Evolutionary conservation across 108 stramenopile species (phyloP).

Genomic region (Nitzschia inconspicua): DNA sequence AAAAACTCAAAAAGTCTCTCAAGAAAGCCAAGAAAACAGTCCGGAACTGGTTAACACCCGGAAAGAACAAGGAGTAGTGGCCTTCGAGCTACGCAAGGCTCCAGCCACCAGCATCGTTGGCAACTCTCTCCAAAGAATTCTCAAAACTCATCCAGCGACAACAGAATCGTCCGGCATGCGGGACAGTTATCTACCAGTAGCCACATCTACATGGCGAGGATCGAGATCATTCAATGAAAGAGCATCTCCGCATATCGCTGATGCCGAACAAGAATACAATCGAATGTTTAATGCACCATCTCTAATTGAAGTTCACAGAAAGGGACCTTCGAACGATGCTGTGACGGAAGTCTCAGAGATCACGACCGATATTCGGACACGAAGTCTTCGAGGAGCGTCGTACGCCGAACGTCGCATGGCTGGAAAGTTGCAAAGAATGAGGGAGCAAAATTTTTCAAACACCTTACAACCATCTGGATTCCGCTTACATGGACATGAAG

Average conservation of each 20-base stretch:
- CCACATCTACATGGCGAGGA: neutral
- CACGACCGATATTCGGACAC: constrained; percentile 7
- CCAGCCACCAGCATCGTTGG: neutral
- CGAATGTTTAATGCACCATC: constrained; percentile 10
- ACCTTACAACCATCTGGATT: neutral
- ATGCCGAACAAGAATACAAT: neutral
- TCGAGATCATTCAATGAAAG: neutral
- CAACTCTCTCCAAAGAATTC: neutral
- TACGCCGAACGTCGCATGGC: constrained; percentile 6
- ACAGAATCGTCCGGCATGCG: neutral
- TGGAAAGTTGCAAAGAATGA: constrained; percentile 10
- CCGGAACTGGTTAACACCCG: no score
- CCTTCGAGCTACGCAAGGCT: no score
- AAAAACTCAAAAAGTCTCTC: constrained; percentile 3
- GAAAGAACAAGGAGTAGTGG: no score
- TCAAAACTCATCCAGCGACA: neutral
- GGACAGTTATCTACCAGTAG: no score
- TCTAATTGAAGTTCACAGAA: constrained; percentile 10
- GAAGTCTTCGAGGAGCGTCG: neutral
- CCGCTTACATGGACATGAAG: neutral
- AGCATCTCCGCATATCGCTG: neutral
- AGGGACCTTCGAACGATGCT: neutral
- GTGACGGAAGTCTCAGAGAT: constrained; percentile 22
- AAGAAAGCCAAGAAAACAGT: neutral
- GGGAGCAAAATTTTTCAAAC: neutral